A percentile compares a stretch with the other conserved stretches of the same genome.
Conservation (phyloP, 257 asterid genomes). For the Solanum stenotomum region DNA sequence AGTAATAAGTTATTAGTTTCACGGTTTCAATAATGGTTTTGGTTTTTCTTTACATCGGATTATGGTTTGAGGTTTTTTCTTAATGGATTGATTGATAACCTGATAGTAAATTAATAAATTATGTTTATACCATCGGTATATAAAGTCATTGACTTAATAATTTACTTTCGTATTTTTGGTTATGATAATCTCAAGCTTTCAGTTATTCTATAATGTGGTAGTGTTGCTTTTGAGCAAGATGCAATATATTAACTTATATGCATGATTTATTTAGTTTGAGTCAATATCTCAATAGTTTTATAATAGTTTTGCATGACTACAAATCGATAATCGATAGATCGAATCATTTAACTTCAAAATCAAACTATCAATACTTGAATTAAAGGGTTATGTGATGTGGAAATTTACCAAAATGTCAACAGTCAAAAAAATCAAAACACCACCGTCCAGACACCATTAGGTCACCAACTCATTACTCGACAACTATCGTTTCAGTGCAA, state of each 20-base stretch:
- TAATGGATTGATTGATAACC: rapidly evolving
- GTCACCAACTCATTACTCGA: not conserved
- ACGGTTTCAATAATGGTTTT: too few species aligned
- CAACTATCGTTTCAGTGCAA: too few species aligned
- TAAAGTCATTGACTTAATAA: not conserved
- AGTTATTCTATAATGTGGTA: not conserved
- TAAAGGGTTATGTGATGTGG: not conserved
- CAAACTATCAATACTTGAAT: not conserved
- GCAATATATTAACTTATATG: not conserved
- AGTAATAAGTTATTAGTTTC: too few species aligned
- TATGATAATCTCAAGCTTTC: not conserved
- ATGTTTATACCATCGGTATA: not conserved
- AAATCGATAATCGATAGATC: too few species aligned
- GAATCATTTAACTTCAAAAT: not conserved
- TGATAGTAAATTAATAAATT: too few species aligned
- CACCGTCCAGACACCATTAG: not conserved
- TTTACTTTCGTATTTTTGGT: too few species aligned
- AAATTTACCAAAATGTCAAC: not conserved
- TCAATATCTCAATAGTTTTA: not conserved
- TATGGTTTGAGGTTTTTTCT: too few species aligned
- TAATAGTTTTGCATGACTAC: not conserved
- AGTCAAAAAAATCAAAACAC: too few species aligned
- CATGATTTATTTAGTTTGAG: too few species aligned
- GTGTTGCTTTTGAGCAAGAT: too few species aligned
- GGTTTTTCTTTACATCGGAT: not conserved